Evolutionary conservation across 257 asterid genomes (phyloP), one percentile per base, ranked within the genome.

Genomic region (Nicotiana obtusifolia): DNA sequence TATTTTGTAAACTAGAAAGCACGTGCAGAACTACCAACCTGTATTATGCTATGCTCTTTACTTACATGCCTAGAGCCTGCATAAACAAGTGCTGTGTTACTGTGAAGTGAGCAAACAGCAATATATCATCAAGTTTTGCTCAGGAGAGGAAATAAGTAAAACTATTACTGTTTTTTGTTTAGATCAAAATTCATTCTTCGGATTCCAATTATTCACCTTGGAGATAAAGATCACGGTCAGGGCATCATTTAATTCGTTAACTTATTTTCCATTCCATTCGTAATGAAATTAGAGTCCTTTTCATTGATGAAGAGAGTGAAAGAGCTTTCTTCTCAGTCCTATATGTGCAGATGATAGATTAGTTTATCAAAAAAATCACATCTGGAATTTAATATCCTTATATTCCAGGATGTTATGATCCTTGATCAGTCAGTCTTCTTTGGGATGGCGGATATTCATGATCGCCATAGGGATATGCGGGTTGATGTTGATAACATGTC

Each of bases 401-500:
- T 77, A 47, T 76, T 37, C 35, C 81, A 91, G 93, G 92, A 91
- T 77, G 84, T 87, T 62, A 90, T 88, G 95, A 75, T 90, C 57
- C 93, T 91, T 10, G 93, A 90, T 69, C 92, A 86, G 61, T 87
- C 95, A 0, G 89, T 90, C 76, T 37, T 91, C 22, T 82, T 89
- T 77, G 95, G 93, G 33, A 89, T 89, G 91, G 87, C 88, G 20
- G 93, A 88, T 76, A 77, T 86, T 31, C 90, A 88, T 31, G 95
- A 91, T 26, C 89, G 92, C 11, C 95, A 91, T 64, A 87, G 93
- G 82, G 95, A 90, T 61, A 91, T 91, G 95, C 91, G 93, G 20
- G 80, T 91, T 83, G 95, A 91, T 82, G 93, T 91, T 17, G 95
- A 91, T 84, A 89, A 90, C 91, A 91, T 91, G 95, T 89, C 95